These are phyloP conservation scores for Pseudozyma flocculosa DNA, from an alignment of 1,284 basidiomycete species.

Conservation along the genomic window DNA sequence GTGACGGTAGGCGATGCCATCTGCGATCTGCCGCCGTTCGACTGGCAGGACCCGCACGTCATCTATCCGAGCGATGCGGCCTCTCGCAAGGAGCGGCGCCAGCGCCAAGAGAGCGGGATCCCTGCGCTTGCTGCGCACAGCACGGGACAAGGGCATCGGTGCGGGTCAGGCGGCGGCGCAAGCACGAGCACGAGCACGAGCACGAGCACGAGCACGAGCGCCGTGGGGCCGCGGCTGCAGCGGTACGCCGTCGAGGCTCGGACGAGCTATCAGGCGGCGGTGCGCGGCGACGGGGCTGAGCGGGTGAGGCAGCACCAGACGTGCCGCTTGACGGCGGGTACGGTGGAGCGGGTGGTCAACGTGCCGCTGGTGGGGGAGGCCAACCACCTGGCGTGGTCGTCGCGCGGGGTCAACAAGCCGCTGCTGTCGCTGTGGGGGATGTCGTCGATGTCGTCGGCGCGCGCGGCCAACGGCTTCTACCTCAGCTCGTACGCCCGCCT, in stretches of 20 bases:
- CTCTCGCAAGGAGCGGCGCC: constrained; percentile 5
- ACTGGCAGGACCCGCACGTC: constrained; percentile 26
- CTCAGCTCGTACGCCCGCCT: constrained; percentile 11
- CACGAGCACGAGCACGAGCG: no score
- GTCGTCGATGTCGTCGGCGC: neutral
- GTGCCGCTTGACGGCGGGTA: neutral
- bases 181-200: no score
- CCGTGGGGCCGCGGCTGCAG: no score
- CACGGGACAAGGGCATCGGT: no score
- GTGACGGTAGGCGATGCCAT: constrained; percentile 15
- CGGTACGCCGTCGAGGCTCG: neutral
- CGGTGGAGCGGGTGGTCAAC: constrained; percentile 24
- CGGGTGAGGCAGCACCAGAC: constrained; percentile 19
- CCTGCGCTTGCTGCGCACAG: constrained; percentile 1
- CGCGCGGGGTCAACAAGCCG: constrained; percentile 14
- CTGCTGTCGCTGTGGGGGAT: neutral
- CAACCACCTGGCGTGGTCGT: constrained; percentile 13
- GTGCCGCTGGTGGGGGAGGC: constrained; percentile 16
- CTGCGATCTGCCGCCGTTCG: constrained; percentile 16
- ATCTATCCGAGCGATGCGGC: constrained; percentile 6
- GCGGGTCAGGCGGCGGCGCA: constrained; percentile 1
- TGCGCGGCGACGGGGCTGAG: neutral
- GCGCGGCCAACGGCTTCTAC: neutral
- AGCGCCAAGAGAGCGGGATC: constrained; percentile 5
- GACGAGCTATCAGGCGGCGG: constrained; percentile 13